phyloP scores from a whole-genome alignment of 257 asterid genomes.

The Solanum pinnatisectum region DNA sequence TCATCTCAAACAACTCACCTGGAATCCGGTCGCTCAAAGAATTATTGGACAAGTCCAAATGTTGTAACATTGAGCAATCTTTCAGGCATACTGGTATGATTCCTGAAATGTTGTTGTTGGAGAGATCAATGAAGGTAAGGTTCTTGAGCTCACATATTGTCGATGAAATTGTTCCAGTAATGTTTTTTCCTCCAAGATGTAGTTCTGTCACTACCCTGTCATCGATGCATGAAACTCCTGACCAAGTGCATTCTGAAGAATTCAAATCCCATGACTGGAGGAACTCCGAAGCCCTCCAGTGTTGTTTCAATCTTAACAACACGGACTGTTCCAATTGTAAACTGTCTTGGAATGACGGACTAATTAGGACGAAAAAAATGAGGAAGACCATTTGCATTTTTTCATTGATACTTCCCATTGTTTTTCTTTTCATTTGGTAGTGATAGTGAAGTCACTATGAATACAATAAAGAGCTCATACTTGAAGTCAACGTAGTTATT shows the following conservation, averaged over 20 bases:
- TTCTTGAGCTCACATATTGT: slow-evolving; percentile 7
- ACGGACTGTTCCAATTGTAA: slow-evolving; percentile 20
- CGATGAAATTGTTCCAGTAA: slow-evolving; percentile 22
- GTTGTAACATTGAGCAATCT: neutral
- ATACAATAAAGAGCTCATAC: neutral
- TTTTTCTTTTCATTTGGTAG: neutral
- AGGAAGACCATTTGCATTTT: too few relatives aligned
- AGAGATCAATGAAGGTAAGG: slow-evolving; percentile 1
- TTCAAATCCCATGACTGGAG: slow-evolving; percentile 26
- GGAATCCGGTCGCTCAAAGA: slow-evolving; percentile 8
- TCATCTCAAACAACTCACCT: slow-evolving; percentile 15
- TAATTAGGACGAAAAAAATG: slow-evolving; percentile 9
- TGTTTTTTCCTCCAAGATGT: neutral
- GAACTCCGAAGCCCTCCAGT: slow-evolving; percentile 29
- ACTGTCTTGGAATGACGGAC: slow-evolving; percentile 7
- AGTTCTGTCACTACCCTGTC: slow-evolving; percentile 10
- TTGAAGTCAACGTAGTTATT: neutral
- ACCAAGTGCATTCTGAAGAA: slow-evolving; percentile 14
- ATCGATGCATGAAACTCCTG: slow-evolving; percentile 7
- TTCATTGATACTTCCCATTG: neutral
- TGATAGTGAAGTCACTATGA: neutral
- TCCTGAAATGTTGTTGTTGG: slow-evolving; percentile 11
- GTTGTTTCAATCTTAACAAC: slow-evolving; percentile 27
- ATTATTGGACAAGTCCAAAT: slow-evolving; percentile 10
- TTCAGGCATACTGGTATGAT: neutral